phyloP scores from a whole-genome alignment of 306 rosid species.

The Castanopsis chinensis region DNA sequence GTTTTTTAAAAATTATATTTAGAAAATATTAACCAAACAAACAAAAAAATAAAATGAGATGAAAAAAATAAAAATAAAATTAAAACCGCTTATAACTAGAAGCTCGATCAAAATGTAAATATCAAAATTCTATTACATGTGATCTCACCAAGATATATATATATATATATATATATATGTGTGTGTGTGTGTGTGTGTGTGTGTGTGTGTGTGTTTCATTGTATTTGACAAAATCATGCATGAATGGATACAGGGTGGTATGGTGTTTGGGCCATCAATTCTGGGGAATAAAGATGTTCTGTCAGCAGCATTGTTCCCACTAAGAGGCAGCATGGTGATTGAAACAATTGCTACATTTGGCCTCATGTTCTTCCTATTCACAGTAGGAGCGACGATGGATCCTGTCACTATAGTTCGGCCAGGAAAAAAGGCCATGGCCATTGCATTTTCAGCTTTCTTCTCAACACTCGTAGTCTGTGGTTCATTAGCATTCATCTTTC shows the following conservation, averaged over 20 bases:
- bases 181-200: no score
- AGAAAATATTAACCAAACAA: no score
- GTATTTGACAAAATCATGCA: neutral
- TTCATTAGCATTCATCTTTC: neutral
- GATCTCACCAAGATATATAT: no score
- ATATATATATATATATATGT: no score
- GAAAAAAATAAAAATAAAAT: no score
- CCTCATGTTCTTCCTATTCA: slow-evolving; percentile 44
- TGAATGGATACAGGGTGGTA: slow-evolving; percentile 28
- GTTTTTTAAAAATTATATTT: no score
- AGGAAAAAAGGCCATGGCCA: slow-evolving; percentile 13
- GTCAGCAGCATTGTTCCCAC: slow-evolving; percentile 20
- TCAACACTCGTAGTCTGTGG: slow-evolving; percentile 8
- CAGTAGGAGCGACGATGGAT: slow-evolving; percentile 33
- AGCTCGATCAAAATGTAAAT: no score
- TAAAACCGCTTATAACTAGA: no score
- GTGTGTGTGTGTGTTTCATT: no score
- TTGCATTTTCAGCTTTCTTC: slow-evolving; percentile 20
- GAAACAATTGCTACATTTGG: slow-evolving; percentile 39
- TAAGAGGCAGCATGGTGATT: slow-evolving; percentile 22
- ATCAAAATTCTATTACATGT: no score
- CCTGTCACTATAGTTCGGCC: slow-evolving; percentile 14
- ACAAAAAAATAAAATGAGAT: no score
- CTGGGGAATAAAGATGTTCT: slow-evolving; percentile 19
- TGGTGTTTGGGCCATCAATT: slow-evolving; percentile 45